Base-by-base conservation (phyloP, 1,284 basidiomycete species). In the Cryptococcus amylolentus region DNA sequence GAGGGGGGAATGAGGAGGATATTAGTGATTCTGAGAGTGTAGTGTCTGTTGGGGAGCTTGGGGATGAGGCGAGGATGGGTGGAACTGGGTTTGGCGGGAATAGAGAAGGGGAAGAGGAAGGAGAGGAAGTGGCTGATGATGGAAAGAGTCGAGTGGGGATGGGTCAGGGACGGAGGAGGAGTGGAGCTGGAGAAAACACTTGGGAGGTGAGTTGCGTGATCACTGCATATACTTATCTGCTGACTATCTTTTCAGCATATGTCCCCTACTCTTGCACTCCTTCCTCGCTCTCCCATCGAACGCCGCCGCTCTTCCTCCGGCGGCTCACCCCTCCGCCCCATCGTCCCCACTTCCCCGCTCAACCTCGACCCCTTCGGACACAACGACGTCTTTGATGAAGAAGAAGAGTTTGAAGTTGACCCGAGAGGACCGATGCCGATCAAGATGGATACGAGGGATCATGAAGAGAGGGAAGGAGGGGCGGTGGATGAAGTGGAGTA, bases 21-120 rank as follows among this genome's bases (percentile, higher is more conserved):
- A 91, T 93, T 64, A 91, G 88, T 69, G 91, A 94, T 74, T 89
- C 85, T 65, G 91, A 94, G 77, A 92, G 89, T 68, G 88, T 93
- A 35, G 89, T 83, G 10, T 85, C 87, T 9, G 91, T 95, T 52
- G 91, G 88, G 43, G 91, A 94, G 66, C 80, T 94, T 37, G 88
- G 88, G 18, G 82, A 89, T 51, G 89, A 90, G 54, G 79, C 84
- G 44, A 81, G 88, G 41, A 77, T 89, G 49, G 85, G 79, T 16
- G 80, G 80, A 7, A 58, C 41, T 12, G 56, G 80, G 82, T 60
- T 85, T 86, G 61, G 85, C 66, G 78, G 70, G 26, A 79, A 80
- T 44, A 84, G 85, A 53, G 79, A 81, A 40, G 81, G 84, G 18
- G 52, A 49, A 12, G 46, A 53, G 48, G 31, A 55, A 54, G 42